Percentiles rank a stretch among this genome's conserved stretches.
These are phyloP conservation scores for Carex cristatella DNA, from an alignment of 176 grass and related monocot species.

Conservation along the genomic window DNA sequence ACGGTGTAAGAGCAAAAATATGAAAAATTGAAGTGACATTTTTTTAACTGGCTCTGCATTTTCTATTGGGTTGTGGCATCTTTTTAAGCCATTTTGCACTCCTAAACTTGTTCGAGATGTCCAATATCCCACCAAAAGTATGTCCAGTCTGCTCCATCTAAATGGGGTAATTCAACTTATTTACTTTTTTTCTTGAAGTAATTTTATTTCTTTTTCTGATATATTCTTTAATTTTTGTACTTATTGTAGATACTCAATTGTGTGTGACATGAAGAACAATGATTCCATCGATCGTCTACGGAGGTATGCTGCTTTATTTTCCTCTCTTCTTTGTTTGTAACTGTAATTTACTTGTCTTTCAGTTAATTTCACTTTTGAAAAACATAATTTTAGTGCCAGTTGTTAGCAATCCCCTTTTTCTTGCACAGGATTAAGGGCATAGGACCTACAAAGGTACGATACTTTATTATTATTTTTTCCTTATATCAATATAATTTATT, in stretches of 20 bases:
- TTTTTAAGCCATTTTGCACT: neutral
- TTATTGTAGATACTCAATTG: conserved; percentile 58
- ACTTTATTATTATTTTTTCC: conserved; percentile 5
- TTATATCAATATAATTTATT: conserved; percentile 12
- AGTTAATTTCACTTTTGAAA: neutral
- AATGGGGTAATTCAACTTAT: neutral
- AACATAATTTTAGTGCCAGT: neutral
- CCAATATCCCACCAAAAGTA: neutral
- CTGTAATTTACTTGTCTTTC: neutral
- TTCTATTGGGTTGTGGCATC: neutral
- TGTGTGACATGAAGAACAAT: conserved; percentile 74
- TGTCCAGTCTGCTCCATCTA: neutral
- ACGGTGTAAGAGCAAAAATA: neutral
- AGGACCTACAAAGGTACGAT: conserved; percentile 66
- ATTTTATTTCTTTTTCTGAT: neutral
- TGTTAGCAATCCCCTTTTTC: conserved; percentile 7
- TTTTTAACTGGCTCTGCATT: neutral
- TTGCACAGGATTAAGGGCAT: conserved; percentile 78
- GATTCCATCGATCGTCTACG: conserved; percentile 74
- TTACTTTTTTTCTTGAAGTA: neutral
- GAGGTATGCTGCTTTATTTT: conserved; percentile 36
- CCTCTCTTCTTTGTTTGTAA: conserved; percentile 2
- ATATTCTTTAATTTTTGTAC: neutral
- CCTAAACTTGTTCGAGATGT: neutral
- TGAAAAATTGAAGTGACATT: neutral